These are phyloP conservation scores for Saccharomyces hybrid DNA, from an alignment of 1,139 yeast genomes.

Conservation along the genomic window DNA sequence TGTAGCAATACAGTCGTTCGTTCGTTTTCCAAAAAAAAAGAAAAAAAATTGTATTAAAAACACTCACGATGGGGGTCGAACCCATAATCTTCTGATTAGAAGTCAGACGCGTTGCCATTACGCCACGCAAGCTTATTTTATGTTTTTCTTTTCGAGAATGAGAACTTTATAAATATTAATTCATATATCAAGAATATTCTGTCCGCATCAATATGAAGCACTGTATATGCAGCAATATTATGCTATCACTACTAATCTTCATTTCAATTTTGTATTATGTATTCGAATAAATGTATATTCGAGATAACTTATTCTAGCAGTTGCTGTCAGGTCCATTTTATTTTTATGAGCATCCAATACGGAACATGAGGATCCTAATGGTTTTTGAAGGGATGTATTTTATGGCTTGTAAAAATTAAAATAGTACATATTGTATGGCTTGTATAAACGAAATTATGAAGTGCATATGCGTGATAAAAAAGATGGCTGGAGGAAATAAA, in stretches of 20 bases:
- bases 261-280: not conserved
- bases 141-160: too few relatives aligned
- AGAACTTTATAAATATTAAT: too few relatives aligned
- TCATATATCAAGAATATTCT: not conserved
- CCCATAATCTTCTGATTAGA: constrained; percentile 55
- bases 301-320: not conserved
- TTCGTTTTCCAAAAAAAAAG: constrained; percentile 6
- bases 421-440: not conserved
- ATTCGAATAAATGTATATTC: not conserved
- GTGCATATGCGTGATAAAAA: not conserved
- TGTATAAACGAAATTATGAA: not conserved
- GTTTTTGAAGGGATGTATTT: not conserved
- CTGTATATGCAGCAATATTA: not conserved
- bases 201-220: not conserved
- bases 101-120: constrained; percentile 58
- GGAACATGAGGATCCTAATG: not conserved
- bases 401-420: not conserved
- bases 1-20: not conserved
- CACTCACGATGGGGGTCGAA: constrained; percentile 55
- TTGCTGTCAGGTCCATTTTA: not conserved
- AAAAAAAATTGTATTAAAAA: constrained; percentile 13
- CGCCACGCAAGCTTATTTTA: constrained; percentile 37
- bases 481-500: not conserved
- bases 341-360: not conserved
- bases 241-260: not conserved